Evolutionary conservation across 1,284 basidiomycete genomes (phyloP).

Genomic region (Lignosus rhinocerotis): DNA sequence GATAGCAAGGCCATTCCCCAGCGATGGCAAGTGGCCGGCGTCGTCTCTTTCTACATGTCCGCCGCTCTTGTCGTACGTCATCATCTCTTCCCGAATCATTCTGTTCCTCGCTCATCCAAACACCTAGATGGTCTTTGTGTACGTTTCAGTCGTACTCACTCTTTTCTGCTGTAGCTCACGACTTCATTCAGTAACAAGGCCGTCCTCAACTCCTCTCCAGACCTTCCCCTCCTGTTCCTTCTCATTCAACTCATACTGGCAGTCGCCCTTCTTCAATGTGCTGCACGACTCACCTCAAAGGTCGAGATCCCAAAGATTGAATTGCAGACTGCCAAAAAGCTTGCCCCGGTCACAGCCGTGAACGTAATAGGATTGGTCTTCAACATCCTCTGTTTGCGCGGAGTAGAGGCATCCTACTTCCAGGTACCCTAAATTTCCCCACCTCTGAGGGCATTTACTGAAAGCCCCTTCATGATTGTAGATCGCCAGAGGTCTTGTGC

Average conservation of each 20-base stretch:
- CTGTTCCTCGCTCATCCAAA: not conserved
- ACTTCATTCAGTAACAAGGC: conserved; percentile 60
- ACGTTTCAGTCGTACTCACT: conserved; percentile 25
- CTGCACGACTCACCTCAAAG: conserved; percentile 45
- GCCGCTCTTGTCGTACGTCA: conserved; percentile 67
- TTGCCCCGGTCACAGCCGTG: conserved; percentile 62
- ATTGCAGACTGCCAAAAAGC: conserved; percentile 51
- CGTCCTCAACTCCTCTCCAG: conserved; percentile 66
- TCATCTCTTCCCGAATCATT: not conserved
- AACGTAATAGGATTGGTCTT: conserved; percentile 75
- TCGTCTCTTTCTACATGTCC: conserved; percentile 76
- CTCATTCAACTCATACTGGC: conserved; percentile 69
- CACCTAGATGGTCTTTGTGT: conserved; percentile 70
- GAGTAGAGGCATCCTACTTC: conserved; percentile 78
- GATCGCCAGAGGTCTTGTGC: conserved; percentile 77
- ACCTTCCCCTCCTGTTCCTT: conserved; percentile 70
- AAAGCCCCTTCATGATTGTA: conserved; percentile 29
- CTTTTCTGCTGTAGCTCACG: not conserved
- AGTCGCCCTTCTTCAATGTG: conserved; percentile 59
- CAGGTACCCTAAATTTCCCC: conserved; percentile 44
- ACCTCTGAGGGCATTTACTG: not conserved
- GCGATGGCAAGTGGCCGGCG: conserved; percentile 57
- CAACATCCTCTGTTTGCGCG: conserved; percentile 74
- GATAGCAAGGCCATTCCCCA: conserved; percentile 33
- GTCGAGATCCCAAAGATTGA: conserved; percentile 61